Base-by-base conservation (phyloP, 208 protist species). In the Wallacemonas sp. region DNA sequence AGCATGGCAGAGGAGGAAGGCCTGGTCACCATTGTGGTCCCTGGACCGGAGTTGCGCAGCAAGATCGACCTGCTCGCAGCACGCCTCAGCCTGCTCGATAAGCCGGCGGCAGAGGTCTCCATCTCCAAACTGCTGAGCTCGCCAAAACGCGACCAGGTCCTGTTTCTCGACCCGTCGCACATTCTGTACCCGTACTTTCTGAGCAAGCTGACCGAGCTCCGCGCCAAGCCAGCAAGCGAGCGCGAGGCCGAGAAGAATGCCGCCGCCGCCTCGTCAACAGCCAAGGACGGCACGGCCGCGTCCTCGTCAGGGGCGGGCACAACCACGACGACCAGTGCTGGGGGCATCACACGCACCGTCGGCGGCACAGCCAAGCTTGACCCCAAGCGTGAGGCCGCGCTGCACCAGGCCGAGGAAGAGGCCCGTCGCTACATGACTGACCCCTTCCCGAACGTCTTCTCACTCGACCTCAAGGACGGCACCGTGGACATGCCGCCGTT, bases 141-240 rank as follows among this genome's bases (percentile, higher is more conserved):
- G 16, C 70, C 26, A 26, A 87, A 87, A 47, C 86, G 87, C n/a
- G 82, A 89, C 66, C 74, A 93, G 56, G 92, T 87, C 52, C 72
- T 92, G 11, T 96, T 83, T 60, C 80, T 89, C 41, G 84, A 92
- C 52, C 76, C 86, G 2, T 90, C 85, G 17, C 87, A 96, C 67
- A 85, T 94, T n/a, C 91, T 96, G 55, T 92, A 94, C 64, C 90
- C 87, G 1, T 96, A 92, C 69, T 96, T 93, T 58, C 71, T 96
- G n/a, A 83, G 81, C 61, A 82, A 87, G 56, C 73, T 96, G 58
- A 87, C 85, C 12, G 83, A 94, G 66, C 93, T 78, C 67, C 84
- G 86, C 21, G 63, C 79, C n/a, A 72, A 96, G 39, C 87, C 90
- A 0, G 12, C 81, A 75, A n/a, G 63, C 80, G 72, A 81, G 56